phyloP scores from a whole-genome alignment of 257 asterid genomes.

The Przewalskia tangutica region DNA sequence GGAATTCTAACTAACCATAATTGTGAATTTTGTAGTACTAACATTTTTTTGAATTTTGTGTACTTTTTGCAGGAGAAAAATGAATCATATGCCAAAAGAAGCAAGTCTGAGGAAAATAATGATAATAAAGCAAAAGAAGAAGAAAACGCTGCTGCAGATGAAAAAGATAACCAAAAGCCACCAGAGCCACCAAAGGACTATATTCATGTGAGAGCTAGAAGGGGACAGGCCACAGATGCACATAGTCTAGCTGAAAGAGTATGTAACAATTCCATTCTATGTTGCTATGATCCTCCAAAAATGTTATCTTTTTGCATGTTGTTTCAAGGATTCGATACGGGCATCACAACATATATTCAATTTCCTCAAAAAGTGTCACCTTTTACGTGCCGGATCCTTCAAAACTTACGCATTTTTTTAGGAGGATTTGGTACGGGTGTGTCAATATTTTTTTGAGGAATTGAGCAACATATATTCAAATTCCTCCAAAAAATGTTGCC shows the following conservation, averaged over 20 bases:
- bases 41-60: neutral
- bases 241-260: conserved; percentile 97
- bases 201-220: conserved; percentile 91
- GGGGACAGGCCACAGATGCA: conserved; percentile 95
- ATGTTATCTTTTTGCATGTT: neutral
- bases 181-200: conserved; percentile 71
- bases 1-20: neutral
- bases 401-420: too few relatives aligned
- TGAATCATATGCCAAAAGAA: conserved; percentile 49
- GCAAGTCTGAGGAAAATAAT: conserved; percentile 27
- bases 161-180: conserved; percentile 22
- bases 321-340: too few relatives aligned
- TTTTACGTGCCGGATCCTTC: neutral
- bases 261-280: neutral
- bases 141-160: conserved; percentile 8
- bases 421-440: rapidly evolving
- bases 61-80: conserved; percentile 35
- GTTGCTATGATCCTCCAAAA: neutral
- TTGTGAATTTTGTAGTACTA: neutral
- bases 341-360: neutral
- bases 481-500: neutral
- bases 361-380: too few relatives aligned
- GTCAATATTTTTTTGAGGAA: neutral
- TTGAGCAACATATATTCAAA: neutral
- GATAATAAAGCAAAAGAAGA: conserved; percentile 25